phyloP scores from a whole-genome alignment of 306 rosid species.

The Psophocarpus tetragonolobus region DNA sequence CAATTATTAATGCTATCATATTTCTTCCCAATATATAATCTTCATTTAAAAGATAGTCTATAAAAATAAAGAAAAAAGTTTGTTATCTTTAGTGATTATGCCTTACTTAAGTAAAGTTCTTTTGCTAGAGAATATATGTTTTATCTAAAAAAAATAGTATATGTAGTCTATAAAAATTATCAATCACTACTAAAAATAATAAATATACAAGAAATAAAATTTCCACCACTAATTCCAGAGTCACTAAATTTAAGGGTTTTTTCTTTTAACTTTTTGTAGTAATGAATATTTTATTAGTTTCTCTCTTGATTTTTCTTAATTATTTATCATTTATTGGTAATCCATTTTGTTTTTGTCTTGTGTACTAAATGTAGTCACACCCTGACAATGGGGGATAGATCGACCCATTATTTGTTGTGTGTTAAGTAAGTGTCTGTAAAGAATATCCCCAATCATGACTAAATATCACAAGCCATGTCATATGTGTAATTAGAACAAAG shows the following conservation, averaged over 20 bases:
- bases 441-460: slow-evolving; percentile 8
- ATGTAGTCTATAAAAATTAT: neutral
- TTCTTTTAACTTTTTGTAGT: neutral
- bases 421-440: neutral
- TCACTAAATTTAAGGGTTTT: neutral
- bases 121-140: too few relatives aligned
- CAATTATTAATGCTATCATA: neutral
- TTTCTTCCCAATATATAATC: neutral
- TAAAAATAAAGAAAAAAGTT: too few relatives aligned
- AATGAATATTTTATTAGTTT: neutral
- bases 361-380: neutral
- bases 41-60: neutral
- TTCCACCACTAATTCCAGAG: neutral
- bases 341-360: neutral
- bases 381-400: neutral
- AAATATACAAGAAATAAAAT: neutral
- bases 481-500: slow-evolving; percentile 41
- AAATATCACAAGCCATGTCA: slow-evolving; percentile 45
- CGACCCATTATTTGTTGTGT: neutral
- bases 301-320: neutral
- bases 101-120: too few relatives aligned
- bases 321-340: neutral
- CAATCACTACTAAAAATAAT: neutral
- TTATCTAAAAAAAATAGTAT: too few relatives aligned
- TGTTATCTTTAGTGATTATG: too few relatives aligned